These are phyloP conservation scores for Nakaseomyces bracarensis DNA, from an alignment of 1,139 yeast species.

Conservation along the genomic window DNA sequence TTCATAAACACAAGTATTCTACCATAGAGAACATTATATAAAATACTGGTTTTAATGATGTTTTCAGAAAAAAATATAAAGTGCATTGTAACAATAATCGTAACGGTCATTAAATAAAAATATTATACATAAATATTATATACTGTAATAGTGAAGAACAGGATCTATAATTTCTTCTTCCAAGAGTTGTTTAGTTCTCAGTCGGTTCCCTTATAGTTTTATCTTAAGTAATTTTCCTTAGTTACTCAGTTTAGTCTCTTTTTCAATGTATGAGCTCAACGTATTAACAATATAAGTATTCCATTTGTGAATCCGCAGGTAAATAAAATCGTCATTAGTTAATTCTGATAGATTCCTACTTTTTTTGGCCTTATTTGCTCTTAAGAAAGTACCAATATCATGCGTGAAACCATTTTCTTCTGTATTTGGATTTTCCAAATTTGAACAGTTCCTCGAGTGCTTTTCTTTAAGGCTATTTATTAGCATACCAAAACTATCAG, in stretches of 20 bases:
- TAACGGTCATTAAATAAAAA: slow-evolving; percentile 3
- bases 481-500: slow-evolving; percentile 44
- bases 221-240: too few relatives aligned
- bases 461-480: slow-evolving; percentile 42
- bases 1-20: slow-evolving; percentile 5
- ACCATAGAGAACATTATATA: slow-evolving; percentile 3
- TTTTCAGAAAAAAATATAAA: too few relatives aligned
- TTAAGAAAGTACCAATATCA: slow-evolving; percentile 30
- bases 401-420: background rate
- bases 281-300: slow-evolving; percentile 42
- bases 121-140: background rate
- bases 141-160: background rate
- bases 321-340: slow-evolving; percentile 50
- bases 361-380: slow-evolving; percentile 43
- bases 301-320: slow-evolving; percentile 61
- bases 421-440: background rate
- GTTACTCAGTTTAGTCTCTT: too few relatives aligned
- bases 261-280: background rate
- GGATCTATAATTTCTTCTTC: too few relatives aligned
- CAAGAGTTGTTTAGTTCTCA: too few relatives aligned
- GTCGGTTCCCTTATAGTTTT: too few relatives aligned
- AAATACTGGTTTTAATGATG: too few relatives aligned
- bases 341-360: slow-evolving; percentile 55
- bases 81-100: slow-evolving; percentile 5
- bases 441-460: slow-evolving; percentile 33